Base-by-base conservation (phyloP, 176 grass and related monocot species). In the Canna indica region DNA sequence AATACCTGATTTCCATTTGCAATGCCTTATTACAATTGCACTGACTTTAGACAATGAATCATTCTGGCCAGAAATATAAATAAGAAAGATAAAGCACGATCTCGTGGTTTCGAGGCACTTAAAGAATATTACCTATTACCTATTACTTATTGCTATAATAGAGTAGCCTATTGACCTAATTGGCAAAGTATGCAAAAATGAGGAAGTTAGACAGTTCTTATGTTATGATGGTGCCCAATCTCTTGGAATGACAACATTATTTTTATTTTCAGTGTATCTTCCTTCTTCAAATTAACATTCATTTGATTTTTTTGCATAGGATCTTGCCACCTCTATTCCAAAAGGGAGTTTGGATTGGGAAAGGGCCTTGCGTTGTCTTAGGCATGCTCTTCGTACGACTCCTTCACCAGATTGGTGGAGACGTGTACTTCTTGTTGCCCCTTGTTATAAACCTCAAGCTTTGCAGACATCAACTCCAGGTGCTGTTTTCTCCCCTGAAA, bases 371-470 rank as follows among this genome's bases (percentile, higher is more conserved):
- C 94, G 94, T 53, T 97, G 94, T 72, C 83, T 97, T 77, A 85
- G 94, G 73, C 94, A 97, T 83, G 94, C 94, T 67, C 84, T 97
- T 77, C 77, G 82, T 29, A 91, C 94, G 82, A 92, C 84, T 65
- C 94, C 94, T 77, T 97, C 94, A 42, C 94, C 89, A 68, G 94
- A 97, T 68, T 97, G 94, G 94, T 97, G 94, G 94, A 92, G 94
- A 62, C 94, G 89, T 67, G 86, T 90, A 72, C 88, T 97, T 83
- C 82, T 97, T 69, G 82, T 93, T 78, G 89, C 94, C 38, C 94
- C 94, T 77, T 97, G 94, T 85, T 97, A 97, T 80, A 90, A 87
- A 78, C 59, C 75, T 58, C 74, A 81, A 59, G 68, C 83, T 75
- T 77, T 88, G 48, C 92, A 90, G 74, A 72, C 84, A 67, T 92